Base-by-base conservation (phyloP, 2,329 filamentous ascomycete species). In the Cladosporium sp. region DNA sequence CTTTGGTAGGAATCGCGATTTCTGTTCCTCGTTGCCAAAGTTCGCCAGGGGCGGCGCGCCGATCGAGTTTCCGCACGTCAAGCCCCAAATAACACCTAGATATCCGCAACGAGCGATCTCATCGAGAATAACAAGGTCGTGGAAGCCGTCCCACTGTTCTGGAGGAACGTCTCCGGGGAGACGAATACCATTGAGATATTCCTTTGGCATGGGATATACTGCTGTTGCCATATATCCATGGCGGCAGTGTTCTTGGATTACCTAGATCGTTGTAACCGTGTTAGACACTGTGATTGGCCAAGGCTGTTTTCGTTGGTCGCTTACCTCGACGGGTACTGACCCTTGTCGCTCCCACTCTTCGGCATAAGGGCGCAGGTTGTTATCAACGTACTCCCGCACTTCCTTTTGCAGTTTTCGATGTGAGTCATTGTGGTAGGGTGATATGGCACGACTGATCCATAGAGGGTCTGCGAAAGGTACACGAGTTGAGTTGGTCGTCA, bases 1-100 rank as follows among this genome's bases (percentile, higher is more conserved):
- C 0, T 81, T 83, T 0, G 86, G 86, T 13, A 90, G 76, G 82
- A 85, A 90, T 54, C 80, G 80, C n/a, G 72, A 75, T 73, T 86
- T 86, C 76, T 89, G 87, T 72, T 82, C 82, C 30, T 82, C 76
- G 0, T 82, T 89, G 1, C 88, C 88, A 69, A 86, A 86, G 56
- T 85, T 80, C n/a, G 88, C 81, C 57, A 91, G 79, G 0, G 88
- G 88, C 6, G 88, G 88, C 28, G 83, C 83, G 0, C 88, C 88
- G 69, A 91, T 90, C 0, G 81, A 79, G 46, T 85, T 86, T 0
- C 83, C 88, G 28, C 87, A 87, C 2, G 81, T 84, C 14, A 91
- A 77, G 0, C 84, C 84, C 72, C 84, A 86, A 2, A 82, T 77
- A 1, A 89, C 85, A 10, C 88, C 86, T 18, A 51, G 16, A 1